Evolutionary conservation across 1,284 basidiomycete species (phyloP), one percentile per base, ranked within the genome.

Genomic region (Irpex sp.): DNA sequence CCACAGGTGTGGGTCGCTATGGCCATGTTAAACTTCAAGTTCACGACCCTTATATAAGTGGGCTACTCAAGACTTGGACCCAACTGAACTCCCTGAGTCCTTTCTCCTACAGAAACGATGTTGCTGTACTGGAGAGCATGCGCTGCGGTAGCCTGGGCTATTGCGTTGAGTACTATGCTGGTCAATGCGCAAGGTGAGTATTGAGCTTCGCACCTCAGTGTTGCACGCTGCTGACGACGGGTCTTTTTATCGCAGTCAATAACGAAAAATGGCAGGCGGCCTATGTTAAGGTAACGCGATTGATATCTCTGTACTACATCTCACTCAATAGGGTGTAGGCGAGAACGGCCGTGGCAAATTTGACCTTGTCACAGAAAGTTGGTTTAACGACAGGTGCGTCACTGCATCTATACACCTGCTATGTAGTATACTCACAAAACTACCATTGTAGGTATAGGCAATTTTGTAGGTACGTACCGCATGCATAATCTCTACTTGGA

Each of bases 311-410:
- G 9, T 8, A 21, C 33, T 37, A 35, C 33, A n/a, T 15, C 11
- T 31, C 33, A n/a, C 15, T 39, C 17, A 33, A 33, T 19, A 26
- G n/a, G n/a, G 19, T 51, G 33, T 60, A 83, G 80, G 81, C 81
- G 3, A 70, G 71, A 61, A 70, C 72, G 17, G 78, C 81, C 5
- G 74, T 85, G 1, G 71, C 76, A 6, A 80, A 81, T 64, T 69
- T 85, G 35, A 79, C 78, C 2, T 68, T 83, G 15, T 65, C 74
- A 39, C 81, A 86, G 58, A 85, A 85, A 68, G 81, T 83, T 3
- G 78, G 78, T 62, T 73, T 85, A 11, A 82, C 75, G 1, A 85
- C 83, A 54, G 83, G 78, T 67, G 72, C 78, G 55, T 73, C 75
- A 55, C 78, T 77, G 76, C 68, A 21, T 74, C 74, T 71, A 61